Evolutionary conservation across 2,329 filamentous ascomycete genomes (phyloP).

Genomic region (Arachnomyces sp.): DNA sequence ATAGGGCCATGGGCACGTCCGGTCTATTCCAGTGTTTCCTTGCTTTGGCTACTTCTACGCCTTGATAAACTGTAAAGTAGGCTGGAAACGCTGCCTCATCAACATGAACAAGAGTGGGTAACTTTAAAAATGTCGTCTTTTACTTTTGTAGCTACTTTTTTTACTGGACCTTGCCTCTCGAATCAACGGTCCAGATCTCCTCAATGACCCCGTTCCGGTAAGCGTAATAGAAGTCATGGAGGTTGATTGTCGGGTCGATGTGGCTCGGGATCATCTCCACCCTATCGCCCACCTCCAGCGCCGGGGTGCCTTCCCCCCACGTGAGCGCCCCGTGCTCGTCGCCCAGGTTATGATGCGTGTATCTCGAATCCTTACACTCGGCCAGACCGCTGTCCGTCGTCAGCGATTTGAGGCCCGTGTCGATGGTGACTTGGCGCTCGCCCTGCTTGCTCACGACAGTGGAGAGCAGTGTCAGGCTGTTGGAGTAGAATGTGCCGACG

Average conservation of each 20-base stretch:
- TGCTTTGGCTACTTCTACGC: too few species aligned
- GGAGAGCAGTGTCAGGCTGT: slow-evolving; percentile 43
- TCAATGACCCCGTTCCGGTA: slow-evolving; percentile 42
- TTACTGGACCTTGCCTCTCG: slow-evolving; percentile 46
- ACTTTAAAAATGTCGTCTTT: slow-evolving; percentile 1
- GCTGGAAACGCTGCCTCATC: too few species aligned
- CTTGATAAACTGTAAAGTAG: too few species aligned
- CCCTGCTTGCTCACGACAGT: slow-evolving; percentile 45
- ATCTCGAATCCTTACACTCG: slow-evolving; percentile 40
- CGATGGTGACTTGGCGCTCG: slow-evolving; percentile 39
- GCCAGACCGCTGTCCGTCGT: slow-evolving; percentile 47
- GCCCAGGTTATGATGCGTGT: slow-evolving; percentile 39
- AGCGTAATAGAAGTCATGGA: slow-evolving; percentile 47
- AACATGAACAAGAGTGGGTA: too few species aligned
- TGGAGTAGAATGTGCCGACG: slow-evolving; percentile 41
- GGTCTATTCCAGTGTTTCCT: too few species aligned
- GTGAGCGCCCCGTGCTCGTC: slow-evolving; percentile 44
- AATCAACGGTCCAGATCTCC: slow-evolving; percentile 47
- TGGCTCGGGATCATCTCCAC: slow-evolving; percentile 50
- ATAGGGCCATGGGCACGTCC: too few species aligned
- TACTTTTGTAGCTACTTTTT: slow-evolving; percentile 6
- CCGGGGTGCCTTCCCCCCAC: slow-evolving; percentile 37
- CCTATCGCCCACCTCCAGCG: slow-evolving; percentile 38
- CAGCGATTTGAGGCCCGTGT: slow-evolving; percentile 44
- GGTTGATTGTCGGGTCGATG: slow-evolving; percentile 49